A percentile compares a stretch with the other conserved stretches of the same genome.
Conservation (phyloP, 2,329 filamentous ascomycete genomes). For the Fusarium mangiferae region DNA sequence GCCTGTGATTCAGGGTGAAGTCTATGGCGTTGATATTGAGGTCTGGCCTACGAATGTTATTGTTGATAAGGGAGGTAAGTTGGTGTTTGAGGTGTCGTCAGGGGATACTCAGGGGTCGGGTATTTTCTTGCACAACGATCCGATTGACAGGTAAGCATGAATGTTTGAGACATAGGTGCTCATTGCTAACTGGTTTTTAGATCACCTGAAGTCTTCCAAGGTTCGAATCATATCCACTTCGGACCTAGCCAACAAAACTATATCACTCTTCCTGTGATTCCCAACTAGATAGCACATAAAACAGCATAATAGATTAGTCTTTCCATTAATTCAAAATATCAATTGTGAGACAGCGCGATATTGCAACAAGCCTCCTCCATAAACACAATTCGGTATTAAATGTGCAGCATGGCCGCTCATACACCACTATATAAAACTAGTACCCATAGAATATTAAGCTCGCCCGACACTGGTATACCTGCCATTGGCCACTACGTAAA, state of each 20-base stretch:
- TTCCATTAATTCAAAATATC: rapidly evolving
- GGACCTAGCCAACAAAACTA: slow-evolving; percentile 60
- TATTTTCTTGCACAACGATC: slow-evolving; percentile 64
- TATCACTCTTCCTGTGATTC: slow-evolving; percentile 63
- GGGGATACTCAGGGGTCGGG: slow-evolving; percentile 70
- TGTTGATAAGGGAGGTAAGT: slow-evolving; percentile 55
- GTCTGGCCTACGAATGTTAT: slow-evolving; percentile 73
- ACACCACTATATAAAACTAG: not conserved
- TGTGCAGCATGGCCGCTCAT: not conserved
- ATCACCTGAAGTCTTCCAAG: slow-evolving; percentile 48
- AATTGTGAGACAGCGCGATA: not conserved
- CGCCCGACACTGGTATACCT: not conserved
- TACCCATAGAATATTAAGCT: slow-evolving; percentile 1
- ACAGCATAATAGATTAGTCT: not conserved
- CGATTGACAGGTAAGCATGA: slow-evolving; percentile 56
- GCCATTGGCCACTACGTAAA: not conserved
- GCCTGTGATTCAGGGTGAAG: slow-evolving; percentile 62
- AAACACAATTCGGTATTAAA: not conserved
- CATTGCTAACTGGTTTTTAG: slow-evolving; percentile 1
- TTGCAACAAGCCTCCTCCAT: not conserved
- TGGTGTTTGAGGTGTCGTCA: slow-evolving; percentile 65
- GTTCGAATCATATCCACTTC: slow-evolving; percentile 65
- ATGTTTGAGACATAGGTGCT: rapidly evolving
- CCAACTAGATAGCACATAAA: slow-evolving; percentile 34
- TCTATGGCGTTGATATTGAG: slow-evolving; percentile 71